Evolutionary conservation across 116 monocot genomes (phyloP).

Genomic region (Posidonia oceanica): DNA sequence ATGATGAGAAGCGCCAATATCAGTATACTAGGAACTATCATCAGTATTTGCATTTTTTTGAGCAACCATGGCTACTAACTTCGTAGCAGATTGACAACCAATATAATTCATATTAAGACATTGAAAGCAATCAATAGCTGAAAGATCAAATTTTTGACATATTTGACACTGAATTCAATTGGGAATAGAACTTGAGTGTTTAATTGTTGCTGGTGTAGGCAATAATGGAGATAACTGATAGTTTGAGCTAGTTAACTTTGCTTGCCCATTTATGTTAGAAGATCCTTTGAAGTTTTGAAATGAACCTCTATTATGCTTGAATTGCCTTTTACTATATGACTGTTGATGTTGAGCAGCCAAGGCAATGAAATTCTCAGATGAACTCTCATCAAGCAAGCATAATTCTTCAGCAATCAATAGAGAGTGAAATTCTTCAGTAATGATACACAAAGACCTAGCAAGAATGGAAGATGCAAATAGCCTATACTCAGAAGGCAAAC

Average conservation of each 20-base stretch:
- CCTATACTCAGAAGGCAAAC: not conserved
- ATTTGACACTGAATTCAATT: not conserved
- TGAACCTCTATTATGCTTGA: not conserved
- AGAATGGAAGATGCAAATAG: not conserved
- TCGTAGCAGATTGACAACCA: not conserved
- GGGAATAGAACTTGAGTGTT: not conserved
- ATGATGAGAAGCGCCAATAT: not conserved
- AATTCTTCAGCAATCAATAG: too few species aligned
- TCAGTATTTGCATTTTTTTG: not conserved
- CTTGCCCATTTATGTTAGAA: too few species aligned
- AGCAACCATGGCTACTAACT: not conserved
- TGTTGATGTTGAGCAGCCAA: too few species aligned
- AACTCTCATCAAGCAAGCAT: too few species aligned
- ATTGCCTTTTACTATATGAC: not conserved
- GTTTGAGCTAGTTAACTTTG: too few species aligned
- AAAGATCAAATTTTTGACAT: not conserved
- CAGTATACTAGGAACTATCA: not conserved
- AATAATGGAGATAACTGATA: not conserved
- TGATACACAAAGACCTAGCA: too few species aligned
- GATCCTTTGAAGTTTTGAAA: not conserved
- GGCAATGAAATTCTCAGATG: too few species aligned
- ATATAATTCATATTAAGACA: not conserved
- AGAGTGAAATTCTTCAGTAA: too few species aligned
- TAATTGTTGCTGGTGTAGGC: not conserved
- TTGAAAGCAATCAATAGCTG: not conserved